Conservation (phyloP, 2,329 filamentous ascomycete species). For the Phaeosphaeriaceae sp. region DNA sequence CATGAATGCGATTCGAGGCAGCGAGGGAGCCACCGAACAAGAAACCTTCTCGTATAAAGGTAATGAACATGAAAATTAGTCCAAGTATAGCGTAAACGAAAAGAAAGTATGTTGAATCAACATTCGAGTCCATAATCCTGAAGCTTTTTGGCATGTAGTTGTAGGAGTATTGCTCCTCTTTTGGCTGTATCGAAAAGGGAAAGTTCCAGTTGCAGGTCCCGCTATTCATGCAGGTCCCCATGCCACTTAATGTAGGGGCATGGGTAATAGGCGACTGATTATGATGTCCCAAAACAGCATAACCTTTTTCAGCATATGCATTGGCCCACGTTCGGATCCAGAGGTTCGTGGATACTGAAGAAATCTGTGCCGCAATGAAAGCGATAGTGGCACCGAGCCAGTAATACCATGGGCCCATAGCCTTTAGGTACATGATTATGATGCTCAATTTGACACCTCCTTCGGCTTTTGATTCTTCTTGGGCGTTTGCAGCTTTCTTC, state of each 20-base stretch:
- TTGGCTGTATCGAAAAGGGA: conserved; percentile 34
- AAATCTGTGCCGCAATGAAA: conserved; percentile 83
- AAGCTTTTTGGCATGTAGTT: conserved; percentile 51
- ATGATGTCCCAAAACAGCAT: conserved; percentile 35
- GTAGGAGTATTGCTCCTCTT: conserved; percentile 42
- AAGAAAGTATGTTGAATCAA: conserved; percentile 85
- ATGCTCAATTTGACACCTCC: conserved; percentile 90
- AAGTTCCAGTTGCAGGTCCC: conserved; percentile 58
- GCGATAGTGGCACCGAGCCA: conserved; percentile 79
- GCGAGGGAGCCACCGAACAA: conserved; percentile 91
- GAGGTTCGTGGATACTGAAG: conserved; percentile 84
- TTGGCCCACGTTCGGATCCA: conserved; percentile 98
- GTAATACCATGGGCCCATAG: conserved; percentile 98
- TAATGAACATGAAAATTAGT: conserved; percentile 76
- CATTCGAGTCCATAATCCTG: conserved; percentile 55
- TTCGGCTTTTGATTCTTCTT: conserved; percentile 75
- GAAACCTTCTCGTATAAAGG: conserved; percentile 81
- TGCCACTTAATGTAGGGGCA: conserved; percentile 50
- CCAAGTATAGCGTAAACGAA: conserved; percentile 82
- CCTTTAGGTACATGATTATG: conserved; percentile 79
- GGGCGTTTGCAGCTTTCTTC: conserved; percentile 60
- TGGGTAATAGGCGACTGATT: conserved; percentile 52
- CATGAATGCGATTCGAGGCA: conserved; percentile 85
- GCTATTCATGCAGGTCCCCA: conserved; percentile 56
- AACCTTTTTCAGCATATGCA: conserved; percentile 69